Conservation (phyloP, 2,329 filamentous ascomycete genomes). For the Xylariaceae sp. region DNA sequence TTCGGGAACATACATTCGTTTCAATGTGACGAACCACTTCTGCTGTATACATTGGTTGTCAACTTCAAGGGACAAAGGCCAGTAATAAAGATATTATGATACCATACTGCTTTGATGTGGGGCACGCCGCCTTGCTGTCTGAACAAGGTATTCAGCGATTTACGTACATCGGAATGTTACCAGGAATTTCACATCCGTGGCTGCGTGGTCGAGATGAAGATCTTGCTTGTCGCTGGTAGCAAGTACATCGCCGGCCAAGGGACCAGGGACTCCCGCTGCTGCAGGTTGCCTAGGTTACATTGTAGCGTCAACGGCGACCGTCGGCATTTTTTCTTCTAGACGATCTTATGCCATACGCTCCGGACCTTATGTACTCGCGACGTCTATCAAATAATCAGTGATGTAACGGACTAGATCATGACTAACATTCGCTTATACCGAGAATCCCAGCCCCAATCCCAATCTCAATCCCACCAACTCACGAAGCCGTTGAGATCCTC, state of each 20-base stretch:
- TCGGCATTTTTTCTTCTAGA: neutral
- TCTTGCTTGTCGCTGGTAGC: neutral
- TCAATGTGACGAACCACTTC: neutral
- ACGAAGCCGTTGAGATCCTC: neutral
- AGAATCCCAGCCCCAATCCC: neutral
- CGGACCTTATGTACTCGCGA: neutral
- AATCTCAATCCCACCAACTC: neutral
- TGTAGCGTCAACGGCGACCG: neutral
- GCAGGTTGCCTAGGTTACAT: neutral
- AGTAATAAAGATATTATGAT: too few relatives aligned
- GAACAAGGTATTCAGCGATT: neutral
- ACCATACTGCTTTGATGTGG: neutral
- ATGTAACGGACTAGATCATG: too few relatives aligned
- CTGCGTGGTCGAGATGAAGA: neutral
- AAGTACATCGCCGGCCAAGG: neutral
- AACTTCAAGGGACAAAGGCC: neutral
- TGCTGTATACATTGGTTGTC: slow-evolving; percentile 3
- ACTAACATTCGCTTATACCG: neutral
- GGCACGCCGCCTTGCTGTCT: neutral
- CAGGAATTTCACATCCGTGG: too few relatives aligned
- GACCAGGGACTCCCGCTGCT: neutral
- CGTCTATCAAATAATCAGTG: too few relatives aligned
- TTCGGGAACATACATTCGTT: neutral
- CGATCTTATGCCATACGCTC: neutral
- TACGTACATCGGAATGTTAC: neutral